Evolutionary conservation across 139 green algal species (phyloP).

Genomic region (Asterochloris erici): DNA sequence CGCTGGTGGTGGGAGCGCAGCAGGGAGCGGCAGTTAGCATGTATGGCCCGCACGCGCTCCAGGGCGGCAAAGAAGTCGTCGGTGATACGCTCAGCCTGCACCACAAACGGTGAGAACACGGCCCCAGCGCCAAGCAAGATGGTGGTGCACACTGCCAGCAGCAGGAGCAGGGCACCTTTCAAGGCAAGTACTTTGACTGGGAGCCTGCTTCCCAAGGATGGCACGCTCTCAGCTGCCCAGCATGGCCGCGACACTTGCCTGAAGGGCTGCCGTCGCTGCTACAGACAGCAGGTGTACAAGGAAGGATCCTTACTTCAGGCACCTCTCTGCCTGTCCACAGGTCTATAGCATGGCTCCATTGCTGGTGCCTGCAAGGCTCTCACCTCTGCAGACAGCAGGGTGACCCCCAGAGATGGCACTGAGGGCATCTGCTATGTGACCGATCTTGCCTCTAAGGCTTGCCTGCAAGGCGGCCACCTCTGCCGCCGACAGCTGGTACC

Average conservation of each 20-base stretch:
- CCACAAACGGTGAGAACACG: not conserved
- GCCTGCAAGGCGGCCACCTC: slow-evolving; percentile 60
- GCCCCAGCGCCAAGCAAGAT: not conserved
- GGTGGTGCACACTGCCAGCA: not conserved
- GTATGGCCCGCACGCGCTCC: slow-evolving; percentile 79
- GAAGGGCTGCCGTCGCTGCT: not conserved
- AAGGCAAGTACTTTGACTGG: not conserved
- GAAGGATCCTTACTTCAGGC: not conserved
- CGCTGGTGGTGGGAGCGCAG: slow-evolving; percentile 89
- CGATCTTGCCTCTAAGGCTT: not conserved
- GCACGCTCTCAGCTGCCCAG: not conserved
- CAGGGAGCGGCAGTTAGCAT: slow-evolving; percentile 89
- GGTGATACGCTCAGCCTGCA: slow-evolving; percentile 62
- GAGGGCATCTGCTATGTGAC: not conserved
- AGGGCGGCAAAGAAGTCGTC: slow-evolving; percentile 88
- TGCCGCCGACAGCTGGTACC: slow-evolving; percentile 87
- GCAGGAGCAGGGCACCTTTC: not conserved
- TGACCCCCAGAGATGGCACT: not conserved
- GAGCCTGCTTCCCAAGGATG: not conserved
- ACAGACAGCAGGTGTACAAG: not conserved
- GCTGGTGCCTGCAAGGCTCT: not conserved
- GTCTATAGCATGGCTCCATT: not conserved
- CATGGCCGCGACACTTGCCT: not conserved
- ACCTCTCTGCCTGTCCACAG: not conserved
- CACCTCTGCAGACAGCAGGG: not conserved